These are phyloP conservation scores for Yarrowia sp. DNA, from an alignment of 805 yeast genomes.

Conservation along the genomic window DNA sequence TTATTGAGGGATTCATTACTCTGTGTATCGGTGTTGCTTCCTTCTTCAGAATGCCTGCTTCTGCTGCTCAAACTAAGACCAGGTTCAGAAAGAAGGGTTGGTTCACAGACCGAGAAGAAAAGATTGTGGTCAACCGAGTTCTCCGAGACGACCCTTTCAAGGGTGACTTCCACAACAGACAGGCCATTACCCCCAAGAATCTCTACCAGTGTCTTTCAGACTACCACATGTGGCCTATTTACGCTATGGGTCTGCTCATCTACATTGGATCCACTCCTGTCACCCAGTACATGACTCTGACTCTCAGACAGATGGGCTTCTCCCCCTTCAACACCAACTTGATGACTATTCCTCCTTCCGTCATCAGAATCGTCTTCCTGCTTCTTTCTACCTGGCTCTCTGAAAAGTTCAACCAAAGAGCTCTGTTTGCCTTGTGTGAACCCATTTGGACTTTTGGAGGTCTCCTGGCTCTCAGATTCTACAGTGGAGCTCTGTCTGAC, in stretches of 20 bases:
- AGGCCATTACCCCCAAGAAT: slow-evolving; percentile 56
- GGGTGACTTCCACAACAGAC: slow-evolving; percentile 70
- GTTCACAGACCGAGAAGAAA: slow-evolving; percentile 62
- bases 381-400: slow-evolving; percentile 19
- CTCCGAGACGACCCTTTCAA: slow-evolving; percentile 68
- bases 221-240: slow-evolving; percentile 64
- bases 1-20: slow-evolving; percentile 68
- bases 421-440: slow-evolving; percentile 37
- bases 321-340: slow-evolving; percentile 60
- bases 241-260: slow-evolving; percentile 56
- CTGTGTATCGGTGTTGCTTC: slow-evolving; percentile 58
- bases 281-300: slow-evolving; percentile 57
- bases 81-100: slow-evolving; percentile 60
- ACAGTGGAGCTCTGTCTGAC: slow-evolving; percentile 44
- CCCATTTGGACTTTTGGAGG: slow-evolving; percentile 43
- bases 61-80: slow-evolving; percentile 59
- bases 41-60: slow-evolving; percentile 62
- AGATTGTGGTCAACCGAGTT: slow-evolving; percentile 63
- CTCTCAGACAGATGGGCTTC: slow-evolving; percentile 60
- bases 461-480: slow-evolving; percentile 38
- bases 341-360: slow-evolving; percentile 53
- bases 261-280: slow-evolving; percentile 52
- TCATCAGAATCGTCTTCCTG: slow-evolving; percentile 29
- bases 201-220: slow-evolving; percentile 56
- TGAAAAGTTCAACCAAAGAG: slow-evolving; percentile 40